Base-by-base conservation (phyloP, 208 protist genomes). In the Crithidia acanthocephali region DNA sequence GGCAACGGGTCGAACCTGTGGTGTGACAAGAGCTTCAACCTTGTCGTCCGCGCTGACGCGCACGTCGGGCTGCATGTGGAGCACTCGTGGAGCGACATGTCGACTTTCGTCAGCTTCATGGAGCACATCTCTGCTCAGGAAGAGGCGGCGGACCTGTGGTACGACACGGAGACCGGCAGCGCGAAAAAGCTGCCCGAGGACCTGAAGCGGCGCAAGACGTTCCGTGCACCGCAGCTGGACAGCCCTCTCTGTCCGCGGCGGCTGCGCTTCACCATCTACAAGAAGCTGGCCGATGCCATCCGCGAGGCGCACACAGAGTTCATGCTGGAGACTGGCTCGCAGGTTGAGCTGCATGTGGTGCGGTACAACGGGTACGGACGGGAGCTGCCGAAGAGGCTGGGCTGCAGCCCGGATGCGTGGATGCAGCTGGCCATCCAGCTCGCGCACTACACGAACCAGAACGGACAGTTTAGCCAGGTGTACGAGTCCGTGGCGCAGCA, bases 391-490 rank as follows among this genome's bases (percentile, higher is more conserved):
- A 81, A 81, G 66, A 55, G 58, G 55, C 40, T 75, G 22, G 72
- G 72, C 66, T 81, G 82, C 60, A 74, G 77, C 42, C 87, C 87
- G 1, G 87, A 94, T 58, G 86, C 85, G 30, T 95, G 87, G 84
- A 56, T 94, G 61, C 91, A 95, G 68, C 86, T 95, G 79, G 90
- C 91, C 2, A 80, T 97, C 44, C 90, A 96, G 60, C 75, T 96
- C 10, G 93, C 89, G 0, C 89, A 93, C 75, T 95, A 93, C 75
- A 67, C 73, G 16, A 74, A 88, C 68, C 85, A 92, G 57, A 80
- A 76, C 27, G 48, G 63, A 18, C 51, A 72, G 56, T 80, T 94
- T 44, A 81, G 76, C 23, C 88, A 91, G 48, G 88, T 87, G 23
- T 94, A 88, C 77, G 88, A 96, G 67, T 85, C 85, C 2, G 81